These are phyloP conservation scores for Leucocoprinus sp. DNA, from an alignment of 768 basidiomycete genomes.

Conservation along the genomic window DNA sequence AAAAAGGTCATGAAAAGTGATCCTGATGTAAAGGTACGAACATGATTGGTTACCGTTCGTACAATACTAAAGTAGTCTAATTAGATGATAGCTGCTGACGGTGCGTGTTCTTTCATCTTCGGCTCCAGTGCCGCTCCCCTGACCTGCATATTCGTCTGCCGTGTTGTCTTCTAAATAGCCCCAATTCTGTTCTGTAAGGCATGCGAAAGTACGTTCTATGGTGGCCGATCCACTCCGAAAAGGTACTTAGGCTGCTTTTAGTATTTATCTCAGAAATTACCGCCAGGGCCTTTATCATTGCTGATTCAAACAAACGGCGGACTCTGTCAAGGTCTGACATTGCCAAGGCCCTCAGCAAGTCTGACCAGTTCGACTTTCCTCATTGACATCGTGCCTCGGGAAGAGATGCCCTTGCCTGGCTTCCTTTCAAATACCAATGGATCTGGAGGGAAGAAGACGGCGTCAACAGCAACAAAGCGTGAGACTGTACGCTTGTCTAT, in stretches of 20 bases:
- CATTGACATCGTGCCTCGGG: slow-evolving; percentile 91
- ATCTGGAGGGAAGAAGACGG: slow-evolving; percentile 8
- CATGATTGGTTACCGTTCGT: slow-evolving; percentile 9
- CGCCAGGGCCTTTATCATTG: slow-evolving; percentile 89
- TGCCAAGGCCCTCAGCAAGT: slow-evolving; percentile 83
- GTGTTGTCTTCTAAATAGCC: slow-evolving; percentile 34
- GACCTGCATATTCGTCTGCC: slow-evolving; percentile 4
- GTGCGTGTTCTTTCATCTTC: slow-evolving; percentile 29
- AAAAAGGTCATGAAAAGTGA: slow-evolving; percentile 99
- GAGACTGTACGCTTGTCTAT: slow-evolving; percentile 1
- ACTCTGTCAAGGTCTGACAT: slow-evolving; percentile 92
- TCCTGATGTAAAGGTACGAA: slow-evolving; percentile 85
- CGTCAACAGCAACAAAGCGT: slow-evolving; percentile 6
- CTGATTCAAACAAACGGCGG: slow-evolving; percentile 93
- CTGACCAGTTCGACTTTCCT: slow-evolving; percentile 97
- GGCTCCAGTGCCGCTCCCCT: slow-evolving; percentile 13
- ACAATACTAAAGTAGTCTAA: slow-evolving; percentile 4
- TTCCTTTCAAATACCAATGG: slow-evolving; percentile 10
- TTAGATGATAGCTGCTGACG: slow-evolving; percentile 98
- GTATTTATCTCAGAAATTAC: slow-evolving; percentile 98
- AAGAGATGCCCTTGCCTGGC: slow-evolving; percentile 43
- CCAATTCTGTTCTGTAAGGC: slow-evolving; percentile 97
- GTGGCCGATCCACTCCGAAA: neutral
- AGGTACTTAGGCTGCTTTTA: slow-evolving; percentile 20
- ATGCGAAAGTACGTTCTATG: slow-evolving; percentile 76